Conservation (phyloP, 148 eudicot species). For the Polygonum maritimum region DNA sequence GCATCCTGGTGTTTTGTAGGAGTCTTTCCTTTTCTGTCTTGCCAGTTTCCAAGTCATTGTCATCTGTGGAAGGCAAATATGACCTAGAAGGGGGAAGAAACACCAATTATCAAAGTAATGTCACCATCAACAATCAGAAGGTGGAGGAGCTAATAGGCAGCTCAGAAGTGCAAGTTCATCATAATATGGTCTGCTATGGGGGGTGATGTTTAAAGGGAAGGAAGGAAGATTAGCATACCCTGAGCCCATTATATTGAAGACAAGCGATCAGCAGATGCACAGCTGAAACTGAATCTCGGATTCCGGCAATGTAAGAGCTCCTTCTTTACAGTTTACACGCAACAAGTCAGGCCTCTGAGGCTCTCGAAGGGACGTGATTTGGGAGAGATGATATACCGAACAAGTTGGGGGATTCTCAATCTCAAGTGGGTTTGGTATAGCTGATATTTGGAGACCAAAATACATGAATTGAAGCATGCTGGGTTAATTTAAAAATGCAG, state of each 20-base stretch:
- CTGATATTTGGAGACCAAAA: no score
- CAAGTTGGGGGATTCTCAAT: no score
- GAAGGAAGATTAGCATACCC: background rate
- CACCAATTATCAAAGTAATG: background rate
- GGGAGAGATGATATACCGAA: background rate
- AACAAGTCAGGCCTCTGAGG: background rate
- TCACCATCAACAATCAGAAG: background rate
- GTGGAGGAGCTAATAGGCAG: background rate
- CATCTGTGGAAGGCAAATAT: constrained; percentile 25
- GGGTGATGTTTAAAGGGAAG: background rate
- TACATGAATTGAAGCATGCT: no score
- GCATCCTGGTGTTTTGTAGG: constrained; percentile 32
- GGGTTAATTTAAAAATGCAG: no score
- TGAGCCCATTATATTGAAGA: background rate
- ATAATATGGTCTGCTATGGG: background rate
- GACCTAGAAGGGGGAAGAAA: constrained; percentile 24
- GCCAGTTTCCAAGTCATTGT: constrained; percentile 69
- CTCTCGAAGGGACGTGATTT: background rate
- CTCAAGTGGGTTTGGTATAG: background rate
- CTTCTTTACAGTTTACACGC: no score
- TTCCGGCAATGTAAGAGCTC: no score
- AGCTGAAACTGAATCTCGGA: no score
- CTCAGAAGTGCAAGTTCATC: background rate
- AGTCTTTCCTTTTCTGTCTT: constrained; percentile 50
- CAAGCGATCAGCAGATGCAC: no score